These are phyloP conservation scores for Fraxinus latifolia DNA, from an alignment of 305 asterid genomes.

Conservation along the genomic window DNA sequence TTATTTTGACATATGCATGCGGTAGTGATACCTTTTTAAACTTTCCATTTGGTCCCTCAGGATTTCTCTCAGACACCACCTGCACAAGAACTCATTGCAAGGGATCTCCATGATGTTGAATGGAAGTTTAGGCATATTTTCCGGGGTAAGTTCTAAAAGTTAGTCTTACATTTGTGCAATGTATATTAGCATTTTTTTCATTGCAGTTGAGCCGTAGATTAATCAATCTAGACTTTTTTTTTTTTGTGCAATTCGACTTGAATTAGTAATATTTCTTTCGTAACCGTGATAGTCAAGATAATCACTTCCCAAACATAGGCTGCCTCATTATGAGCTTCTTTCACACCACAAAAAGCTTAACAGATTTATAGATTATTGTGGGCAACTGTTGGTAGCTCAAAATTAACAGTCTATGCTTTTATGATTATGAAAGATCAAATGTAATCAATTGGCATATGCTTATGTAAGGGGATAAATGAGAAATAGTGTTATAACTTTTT, in stretches of 20 bases:
- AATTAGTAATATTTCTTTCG: neutral
- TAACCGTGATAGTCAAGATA: neutral
- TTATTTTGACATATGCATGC: neutral
- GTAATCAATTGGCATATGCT: neutral
- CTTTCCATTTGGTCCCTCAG: conserved; percentile 41
- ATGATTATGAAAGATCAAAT: neutral
- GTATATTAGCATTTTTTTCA: neutral
- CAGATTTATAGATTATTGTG: neutral
- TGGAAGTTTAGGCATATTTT: conserved; percentile 97
- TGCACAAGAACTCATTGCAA: conserved; percentile 87
- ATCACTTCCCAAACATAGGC: neutral
- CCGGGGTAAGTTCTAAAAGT: conserved; percentile 40
- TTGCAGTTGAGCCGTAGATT: neutral
- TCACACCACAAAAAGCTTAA: neutral
- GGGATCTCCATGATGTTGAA: conserved; percentile 89
- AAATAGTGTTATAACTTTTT: neutral
- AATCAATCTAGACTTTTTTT: neutral
- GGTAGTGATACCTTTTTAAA: conserved; percentile 21
- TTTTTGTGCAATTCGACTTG: neutral
- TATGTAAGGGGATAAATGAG: neutral
- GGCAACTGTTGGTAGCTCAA: conserved; percentile 5
- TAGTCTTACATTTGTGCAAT: conserved; percentile 9
- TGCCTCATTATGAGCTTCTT: neutral
- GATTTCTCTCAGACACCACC: conserved; percentile 96
- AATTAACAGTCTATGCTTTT: neutral